Evolutionary conservation across 2,329 filamentous ascomycete genomes (phyloP).

Genomic region (Ophiognomonia clavigignenti-juglandacearum): DNA sequence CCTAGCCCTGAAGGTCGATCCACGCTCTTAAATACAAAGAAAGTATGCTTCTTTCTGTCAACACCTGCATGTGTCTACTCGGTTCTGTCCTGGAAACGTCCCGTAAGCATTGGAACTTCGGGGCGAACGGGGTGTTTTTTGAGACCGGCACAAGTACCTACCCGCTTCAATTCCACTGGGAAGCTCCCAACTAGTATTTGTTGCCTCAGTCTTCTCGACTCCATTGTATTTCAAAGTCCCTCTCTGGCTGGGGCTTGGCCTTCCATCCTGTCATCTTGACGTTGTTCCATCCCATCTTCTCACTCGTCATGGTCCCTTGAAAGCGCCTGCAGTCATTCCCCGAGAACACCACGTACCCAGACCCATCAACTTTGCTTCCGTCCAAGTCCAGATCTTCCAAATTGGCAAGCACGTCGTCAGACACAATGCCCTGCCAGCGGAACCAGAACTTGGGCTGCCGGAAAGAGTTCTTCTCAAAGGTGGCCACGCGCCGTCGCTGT

Average conservation of each 20-base stretch:
- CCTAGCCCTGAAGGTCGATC: too few species aligned
- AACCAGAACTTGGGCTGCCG: conserved; percentile 23
- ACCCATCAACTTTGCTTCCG: conserved; percentile 10
- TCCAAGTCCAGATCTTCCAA: not conserved
- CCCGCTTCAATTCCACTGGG: too few species aligned
- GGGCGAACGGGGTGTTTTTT: too few species aligned
- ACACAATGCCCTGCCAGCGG: conserved; percentile 15
- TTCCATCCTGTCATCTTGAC: conserved; percentile 19
- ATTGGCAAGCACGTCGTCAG: not conserved
- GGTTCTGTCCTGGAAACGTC: too few species aligned
- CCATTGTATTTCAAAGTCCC: conserved; percentile 19
- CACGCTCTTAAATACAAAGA: too few species aligned
- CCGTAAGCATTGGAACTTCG: too few species aligned
- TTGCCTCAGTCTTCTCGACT: not conserved
- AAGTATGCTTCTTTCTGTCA: too few species aligned
- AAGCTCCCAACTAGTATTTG: too few species aligned
- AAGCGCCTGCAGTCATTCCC: conserved; percentile 22
- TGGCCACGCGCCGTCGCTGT: conserved; percentile 14
- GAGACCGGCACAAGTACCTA: too few species aligned
- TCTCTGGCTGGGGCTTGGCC: conserved; percentile 15
- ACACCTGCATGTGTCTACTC: too few species aligned
- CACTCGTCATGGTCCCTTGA: conserved; percentile 20
- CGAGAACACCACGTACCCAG: conserved; percentile 22
- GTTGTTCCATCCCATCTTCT: conserved; percentile 19
- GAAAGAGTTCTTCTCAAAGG: conserved; percentile 23